A percentile compares a stretch with the other conserved stretches of the same genome.
Evolutionary conservation across 352 stramenopile genomes (phyloP).

Genomic region (Phytophthora pseudosyringae): DNA sequence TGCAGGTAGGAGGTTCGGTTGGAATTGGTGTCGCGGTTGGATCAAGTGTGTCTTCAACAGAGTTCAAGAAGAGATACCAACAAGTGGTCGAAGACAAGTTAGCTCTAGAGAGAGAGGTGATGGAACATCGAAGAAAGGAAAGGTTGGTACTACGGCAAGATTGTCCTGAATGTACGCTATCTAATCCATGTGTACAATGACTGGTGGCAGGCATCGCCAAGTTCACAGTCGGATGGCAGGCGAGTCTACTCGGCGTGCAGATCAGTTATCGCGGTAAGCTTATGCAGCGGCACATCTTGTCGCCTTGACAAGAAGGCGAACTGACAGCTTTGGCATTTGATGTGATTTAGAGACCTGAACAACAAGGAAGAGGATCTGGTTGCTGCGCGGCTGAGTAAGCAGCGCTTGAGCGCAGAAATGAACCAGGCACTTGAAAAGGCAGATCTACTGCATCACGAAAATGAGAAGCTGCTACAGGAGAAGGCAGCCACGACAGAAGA

Average conservation of each 20-base stretch:
- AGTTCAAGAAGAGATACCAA: conserved; percentile 78
- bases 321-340: conserved; percentile 7
- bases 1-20: conserved; percentile 15
- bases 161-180: not conserved
- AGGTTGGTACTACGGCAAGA: conserved; percentile 35
- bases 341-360: conserved; percentile 51
- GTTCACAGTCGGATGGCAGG: conserved; percentile 66
- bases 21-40: conserved; percentile 1
- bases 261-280: conserved; percentile 62
- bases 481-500: conserved; percentile 70
- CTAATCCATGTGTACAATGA: not conserved
- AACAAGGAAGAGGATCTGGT: conserved; percentile 63
- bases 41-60: conserved; percentile 20
- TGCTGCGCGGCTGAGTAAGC: conserved; percentile 54
- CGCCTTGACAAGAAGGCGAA: not conserved
- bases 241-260: conserved; percentile 70
- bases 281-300: not conserved
- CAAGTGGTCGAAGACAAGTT: conserved; percentile 64
- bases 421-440: conserved; percentile 62
- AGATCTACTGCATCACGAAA: conserved; percentile 63
- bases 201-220: conserved; percentile 54
- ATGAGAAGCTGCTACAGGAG: conserved; percentile 67
- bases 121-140: conserved; percentile 63
- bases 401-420: conserved; percentile 62
- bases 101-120: conserved; percentile 61